phyloP scores from a whole-genome alignment of 176 grass and related monocot genomes.

The Microstegium vimineum region DNA sequence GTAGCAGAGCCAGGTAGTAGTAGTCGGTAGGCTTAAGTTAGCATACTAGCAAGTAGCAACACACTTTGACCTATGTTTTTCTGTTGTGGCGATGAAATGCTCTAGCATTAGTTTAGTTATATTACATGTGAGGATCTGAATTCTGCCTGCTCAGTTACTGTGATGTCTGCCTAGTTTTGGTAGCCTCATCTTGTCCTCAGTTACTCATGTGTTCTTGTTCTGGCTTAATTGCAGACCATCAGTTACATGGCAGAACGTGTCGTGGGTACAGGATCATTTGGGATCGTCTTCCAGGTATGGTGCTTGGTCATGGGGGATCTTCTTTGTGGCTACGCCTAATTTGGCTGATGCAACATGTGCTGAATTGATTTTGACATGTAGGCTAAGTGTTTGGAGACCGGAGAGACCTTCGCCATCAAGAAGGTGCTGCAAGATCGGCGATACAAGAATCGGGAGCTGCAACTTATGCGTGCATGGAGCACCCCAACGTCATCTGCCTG shows the following conservation, averaged over 20 bases:
- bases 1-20: too few relatives aligned
- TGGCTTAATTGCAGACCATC: conserved; percentile 45
- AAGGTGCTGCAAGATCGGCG: conserved; percentile 90
- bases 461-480: conserved; percentile 97
- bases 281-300: conserved; percentile 76
- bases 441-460: conserved; percentile 98
- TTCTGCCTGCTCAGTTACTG: background rate
- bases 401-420: conserved; percentile 88
- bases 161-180: background rate
- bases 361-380: conserved; percentile 22
- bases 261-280: conserved; percentile 75
- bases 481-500: conserved; percentile 83
- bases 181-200: background rate
- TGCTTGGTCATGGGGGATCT: background rate
- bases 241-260: conserved; percentile 83
- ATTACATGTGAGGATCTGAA: background rate
- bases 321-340: background rate
- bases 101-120: background rate
- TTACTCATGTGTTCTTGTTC: conserved; percentile 8
- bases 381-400: conserved; percentile 95
- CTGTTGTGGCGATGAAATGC: background rate
- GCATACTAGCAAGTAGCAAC: too few relatives aligned
- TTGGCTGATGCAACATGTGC: background rate
- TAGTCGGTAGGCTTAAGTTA: too few relatives aligned
- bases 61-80: background rate